These are phyloP conservation scores for Mentha longifolia DNA, from an alignment of 257 asterid species.

Conservation along the genomic window DNA sequence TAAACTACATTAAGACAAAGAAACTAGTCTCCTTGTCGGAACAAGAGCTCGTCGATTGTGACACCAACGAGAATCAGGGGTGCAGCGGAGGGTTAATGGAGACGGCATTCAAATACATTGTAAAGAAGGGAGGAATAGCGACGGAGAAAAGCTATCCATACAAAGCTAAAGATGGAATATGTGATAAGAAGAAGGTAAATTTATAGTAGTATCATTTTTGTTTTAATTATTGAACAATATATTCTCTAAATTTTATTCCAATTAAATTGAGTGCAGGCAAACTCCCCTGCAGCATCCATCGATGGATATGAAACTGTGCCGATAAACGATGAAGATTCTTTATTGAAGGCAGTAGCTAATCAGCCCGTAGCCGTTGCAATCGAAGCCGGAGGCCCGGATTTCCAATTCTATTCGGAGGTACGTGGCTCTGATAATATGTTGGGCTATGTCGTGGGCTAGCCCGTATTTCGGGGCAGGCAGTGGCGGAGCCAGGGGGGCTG, in stretches of 20 bases:
- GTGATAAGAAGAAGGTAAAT: slow-evolving; percentile 62
- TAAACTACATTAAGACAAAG: slow-evolving; percentile 71
- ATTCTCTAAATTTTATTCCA: neutral
- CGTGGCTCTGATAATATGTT: neutral
- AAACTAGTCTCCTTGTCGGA: slow-evolving; percentile 73
- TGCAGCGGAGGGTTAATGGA: slow-evolving; percentile 96
- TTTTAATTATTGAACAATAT: neutral
- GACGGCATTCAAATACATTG: slow-evolving; percentile 67
- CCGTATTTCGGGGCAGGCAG: too few relatives aligned
- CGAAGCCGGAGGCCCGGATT: neutral
- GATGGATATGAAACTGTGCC: neutral
- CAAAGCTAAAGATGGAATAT: slow-evolving; percentile 58
- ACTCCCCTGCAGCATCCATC: neutral
- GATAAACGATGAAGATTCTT: neutral
- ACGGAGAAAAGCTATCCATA: slow-evolving; percentile 78
- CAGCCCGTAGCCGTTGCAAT: slow-evolving; percentile 9
- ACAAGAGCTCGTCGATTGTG: slow-evolving; percentile 91
- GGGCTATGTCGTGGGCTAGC: too few relatives aligned
- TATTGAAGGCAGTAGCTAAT: slow-evolving; percentile 11
- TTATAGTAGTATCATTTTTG: neutral
- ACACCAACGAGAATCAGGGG: slow-evolving; percentile 62
- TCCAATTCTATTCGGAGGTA: slow-evolving; percentile 7
- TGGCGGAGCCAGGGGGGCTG: too few relatives aligned
- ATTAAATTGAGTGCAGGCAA: neutral
- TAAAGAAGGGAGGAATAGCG: slow-evolving; percentile 72